Percentiles rank a stretch among this genome's conserved stretches.
Conservation (phyloP, 805 yeast species). For the Myxozyma neotropica region DNA sequence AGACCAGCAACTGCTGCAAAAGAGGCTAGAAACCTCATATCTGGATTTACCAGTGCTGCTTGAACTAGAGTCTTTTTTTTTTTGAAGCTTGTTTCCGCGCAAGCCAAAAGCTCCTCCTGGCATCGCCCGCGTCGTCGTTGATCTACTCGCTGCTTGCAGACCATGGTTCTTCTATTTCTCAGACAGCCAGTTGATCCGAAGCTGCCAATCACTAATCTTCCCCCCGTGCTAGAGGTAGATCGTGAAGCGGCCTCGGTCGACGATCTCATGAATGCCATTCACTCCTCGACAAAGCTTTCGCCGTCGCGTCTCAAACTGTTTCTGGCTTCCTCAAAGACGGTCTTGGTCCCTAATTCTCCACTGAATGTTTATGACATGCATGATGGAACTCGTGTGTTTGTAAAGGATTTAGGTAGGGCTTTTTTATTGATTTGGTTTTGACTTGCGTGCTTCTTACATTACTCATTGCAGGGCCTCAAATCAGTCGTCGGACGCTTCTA, state of each 20-base stretch:
- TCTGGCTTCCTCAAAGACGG: conserved; percentile 22
- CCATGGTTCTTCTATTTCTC: conserved; percentile 28
- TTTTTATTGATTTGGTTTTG: background rate
- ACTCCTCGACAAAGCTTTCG: conserved; percentile 18
- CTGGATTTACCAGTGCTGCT: no score
- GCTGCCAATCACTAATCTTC: conserved; percentile 23
- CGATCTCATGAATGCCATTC: conserved; percentile 23
- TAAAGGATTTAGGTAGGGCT: conserved; percentile 21
- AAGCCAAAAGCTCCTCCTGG: background rate
- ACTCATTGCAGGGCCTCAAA: conserved; percentile 75
- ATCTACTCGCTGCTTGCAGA: background rate
- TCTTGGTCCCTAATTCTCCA: conserved; percentile 21
- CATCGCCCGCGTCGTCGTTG: background rate
- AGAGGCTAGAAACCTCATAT: no score
- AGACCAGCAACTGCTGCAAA: no score
- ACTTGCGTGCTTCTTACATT: no score
- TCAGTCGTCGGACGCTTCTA: conserved; percentile 86
- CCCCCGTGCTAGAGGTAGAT: conserved; percentile 26
- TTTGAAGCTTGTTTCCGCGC: no score
- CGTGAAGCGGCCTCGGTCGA: conserved; percentile 27
- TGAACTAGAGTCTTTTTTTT: no score
- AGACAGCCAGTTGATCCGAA: conserved; percentile 21
- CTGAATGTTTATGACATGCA: conserved; percentile 27
- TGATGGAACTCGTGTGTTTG: conserved; percentile 29
- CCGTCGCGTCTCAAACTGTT: conserved; percentile 18